Conservation (phyloP, 140 eudicot genomes). For the Oenanthe javanica region DNA sequence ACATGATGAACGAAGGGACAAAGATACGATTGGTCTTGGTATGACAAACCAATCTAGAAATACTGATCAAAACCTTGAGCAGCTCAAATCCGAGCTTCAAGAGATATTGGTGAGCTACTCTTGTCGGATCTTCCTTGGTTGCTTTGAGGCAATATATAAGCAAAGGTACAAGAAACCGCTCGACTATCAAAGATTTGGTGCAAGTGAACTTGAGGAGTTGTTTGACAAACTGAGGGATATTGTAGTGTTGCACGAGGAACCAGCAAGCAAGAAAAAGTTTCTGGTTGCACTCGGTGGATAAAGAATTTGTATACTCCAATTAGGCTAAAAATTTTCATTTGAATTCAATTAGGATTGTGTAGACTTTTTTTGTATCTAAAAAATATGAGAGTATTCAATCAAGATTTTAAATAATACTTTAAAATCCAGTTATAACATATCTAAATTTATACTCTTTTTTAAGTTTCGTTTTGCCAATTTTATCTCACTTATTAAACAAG, state of each 20-base stretch:
- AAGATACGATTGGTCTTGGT: slow-evolving; percentile 20
- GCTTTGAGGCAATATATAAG: slow-evolving; percentile 74
- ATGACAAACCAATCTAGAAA: slow-evolving; percentile 1
- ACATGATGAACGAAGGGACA: slow-evolving; percentile 29
- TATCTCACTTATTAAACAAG: too few relatives aligned
- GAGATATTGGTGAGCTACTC: slow-evolving; percentile 88
- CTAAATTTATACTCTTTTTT: too few relatives aligned
- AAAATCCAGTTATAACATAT: too few relatives aligned
- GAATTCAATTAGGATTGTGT: not conserved
- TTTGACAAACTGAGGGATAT: slow-evolving; percentile 74
- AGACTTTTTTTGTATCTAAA: too few relatives aligned
- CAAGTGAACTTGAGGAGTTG: slow-evolving; percentile 60
- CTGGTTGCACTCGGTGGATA: slow-evolving; percentile 57
- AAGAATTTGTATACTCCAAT: not conserved
- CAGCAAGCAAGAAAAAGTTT: slow-evolving; percentile 54
- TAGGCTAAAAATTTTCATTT: not conserved
- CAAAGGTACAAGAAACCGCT: slow-evolving; percentile 63
- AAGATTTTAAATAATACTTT: too few relatives aligned
- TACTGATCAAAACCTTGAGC: slow-evolving; percentile 29
- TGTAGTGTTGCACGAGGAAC: slow-evolving; percentile 63
- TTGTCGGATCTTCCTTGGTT: slow-evolving; percentile 50
- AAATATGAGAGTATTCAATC: too few relatives aligned
- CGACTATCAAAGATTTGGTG: slow-evolving; percentile 65
- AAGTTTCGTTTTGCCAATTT: too few relatives aligned
- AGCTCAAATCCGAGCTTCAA: slow-evolving; percentile 68